phyloP scores from a whole-genome alignment of 768 basidiomycete species.

The Leucosporidium yakuticum region DNA sequence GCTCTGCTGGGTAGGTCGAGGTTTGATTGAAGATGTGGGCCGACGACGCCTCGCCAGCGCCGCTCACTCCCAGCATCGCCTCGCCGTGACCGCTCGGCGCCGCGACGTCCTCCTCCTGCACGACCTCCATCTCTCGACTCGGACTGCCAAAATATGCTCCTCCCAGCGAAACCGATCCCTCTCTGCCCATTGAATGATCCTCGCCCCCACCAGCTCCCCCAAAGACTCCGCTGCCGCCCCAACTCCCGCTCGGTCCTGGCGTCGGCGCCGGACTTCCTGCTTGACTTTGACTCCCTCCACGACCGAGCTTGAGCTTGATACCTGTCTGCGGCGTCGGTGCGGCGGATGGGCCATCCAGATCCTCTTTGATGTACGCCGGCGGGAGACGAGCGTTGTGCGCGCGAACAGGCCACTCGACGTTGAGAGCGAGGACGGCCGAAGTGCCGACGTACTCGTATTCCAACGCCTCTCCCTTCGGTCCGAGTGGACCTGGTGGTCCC shows the following conservation, averaged over 20 bases:
- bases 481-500: conserved; percentile 37
- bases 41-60: too few relatives aligned
- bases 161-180: too few relatives aligned
- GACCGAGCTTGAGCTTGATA: conserved; percentile 30
- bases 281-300: neutral
- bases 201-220: too few relatives aligned
- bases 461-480: conserved; percentile 32
- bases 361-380: neutral
- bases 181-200: too few relatives aligned
- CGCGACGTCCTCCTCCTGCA: too few relatives aligned
- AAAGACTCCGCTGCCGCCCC: neutral
- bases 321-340: neutral
- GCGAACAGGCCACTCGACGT: conserved; percentile 28
- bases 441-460: conserved; percentile 30
- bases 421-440: conserved; percentile 15
- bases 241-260: conserved; percentile 8
- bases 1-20: too few relatives aligned
- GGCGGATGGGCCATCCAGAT: neutral
- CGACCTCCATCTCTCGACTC: too few relatives aligned
- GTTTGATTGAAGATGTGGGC: too few relatives aligned
- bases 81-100: too few relatives aligned
- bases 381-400: conserved; percentile 18
- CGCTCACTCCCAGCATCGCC: too few relatives aligned
- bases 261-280: conserved; percentile 10
- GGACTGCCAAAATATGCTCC: too few relatives aligned